Conservation (phyloP, 2,329 filamentous ascomycete genomes). For the Alternaria longipes region DNA sequence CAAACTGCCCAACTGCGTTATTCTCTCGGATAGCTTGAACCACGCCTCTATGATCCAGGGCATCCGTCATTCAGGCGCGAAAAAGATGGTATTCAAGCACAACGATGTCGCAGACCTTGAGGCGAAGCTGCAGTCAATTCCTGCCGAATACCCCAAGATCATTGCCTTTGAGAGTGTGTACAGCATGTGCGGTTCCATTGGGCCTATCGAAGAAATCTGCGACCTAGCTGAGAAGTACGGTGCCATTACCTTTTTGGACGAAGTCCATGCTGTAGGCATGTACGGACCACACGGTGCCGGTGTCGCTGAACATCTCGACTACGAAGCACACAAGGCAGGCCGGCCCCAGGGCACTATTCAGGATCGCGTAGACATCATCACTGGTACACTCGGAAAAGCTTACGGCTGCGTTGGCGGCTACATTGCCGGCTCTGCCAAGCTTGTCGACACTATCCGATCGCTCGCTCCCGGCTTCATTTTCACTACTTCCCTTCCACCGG, state of each 20-base stretch:
- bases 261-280: slow-evolving; percentile 99
- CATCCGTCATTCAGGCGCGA: slow-evolving; percentile 94
- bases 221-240: slow-evolving; percentile 98
- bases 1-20: slow-evolving; percentile 95
- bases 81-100: slow-evolving; percentile 98
- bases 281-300: slow-evolving; percentile 95
- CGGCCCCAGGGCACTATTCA: slow-evolving; percentile 83
- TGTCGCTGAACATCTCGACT: slow-evolving; percentile 97
- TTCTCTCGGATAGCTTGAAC: slow-evolving; percentile 96
- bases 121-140: slow-evolving; percentile 87
- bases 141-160: slow-evolving; percentile 88
- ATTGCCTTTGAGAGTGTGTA: slow-evolving; percentile 99
- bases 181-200: slow-evolving; percentile 98
- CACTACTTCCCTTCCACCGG: slow-evolving; percentile 93
- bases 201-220: slow-evolving; percentile 94
- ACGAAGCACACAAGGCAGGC: slow-evolving; percentile 81
- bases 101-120: slow-evolving; percentile 95
- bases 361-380: slow-evolving; percentile 98
- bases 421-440: slow-evolving; percentile 85
- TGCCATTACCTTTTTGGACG: slow-evolving; percentile 95
- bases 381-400: slow-evolving; percentile 94
- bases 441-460: slow-evolving; percentile 93
- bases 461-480: slow-evolving; percentile 98
- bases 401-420: slow-evolving; percentile 98
- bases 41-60: slow-evolving; percentile 99